Conservation (phyloP, 2,329 filamentous ascomycete genomes). For the Penicillium brevicompactum region DNA sequence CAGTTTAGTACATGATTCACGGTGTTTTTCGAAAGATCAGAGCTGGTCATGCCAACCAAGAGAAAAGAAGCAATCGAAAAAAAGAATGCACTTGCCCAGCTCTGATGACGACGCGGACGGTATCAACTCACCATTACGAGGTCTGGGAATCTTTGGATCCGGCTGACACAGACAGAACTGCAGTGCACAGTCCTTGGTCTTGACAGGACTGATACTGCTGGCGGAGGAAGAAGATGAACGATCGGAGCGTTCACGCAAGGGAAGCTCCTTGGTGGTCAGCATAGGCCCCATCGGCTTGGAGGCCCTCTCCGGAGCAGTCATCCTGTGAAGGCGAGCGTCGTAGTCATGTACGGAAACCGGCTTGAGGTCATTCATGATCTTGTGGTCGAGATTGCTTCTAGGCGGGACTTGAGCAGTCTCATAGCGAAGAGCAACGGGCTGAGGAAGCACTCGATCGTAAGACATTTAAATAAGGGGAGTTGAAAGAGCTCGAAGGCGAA, state of each 20-base stretch:
- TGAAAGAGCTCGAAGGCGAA: conserved; percentile 14
- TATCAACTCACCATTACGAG: conserved; percentile 65
- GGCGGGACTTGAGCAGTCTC: conserved; percentile 37
- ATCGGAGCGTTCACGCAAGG: conserved; percentile 30
- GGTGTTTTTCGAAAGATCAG: background rate
- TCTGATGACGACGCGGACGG: conserved; percentile 19
- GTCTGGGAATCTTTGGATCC: conserved; percentile 70
- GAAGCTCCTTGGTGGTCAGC: conserved; percentile 24
- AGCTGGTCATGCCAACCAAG: background rate
- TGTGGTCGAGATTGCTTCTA: conserved; percentile 43
- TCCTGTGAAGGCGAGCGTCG: background rate
- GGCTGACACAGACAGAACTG: conserved; percentile 71
- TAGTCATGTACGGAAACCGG: conserved; percentile 5
- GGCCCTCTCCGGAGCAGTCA: background rate
- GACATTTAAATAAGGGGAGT: conserved; percentile 43
- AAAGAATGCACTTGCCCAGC: conserved; percentile 27
- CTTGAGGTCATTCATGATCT: conserved; percentile 42
- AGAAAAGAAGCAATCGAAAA: conserved; percentile 25
- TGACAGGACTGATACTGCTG: conserved; percentile 33
- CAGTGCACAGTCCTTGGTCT: conserved; percentile 44
- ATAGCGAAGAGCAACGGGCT: conserved; percentile 45
- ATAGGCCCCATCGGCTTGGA: conserved; percentile 18
- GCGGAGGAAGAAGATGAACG: conserved; percentile 34
- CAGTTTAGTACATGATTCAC: conserved; percentile 1
- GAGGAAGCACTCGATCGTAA: conserved; percentile 52